Base-by-base conservation (phyloP, 2,329 filamentous ascomycete species). In the Diaporthe helianthi region DNA sequence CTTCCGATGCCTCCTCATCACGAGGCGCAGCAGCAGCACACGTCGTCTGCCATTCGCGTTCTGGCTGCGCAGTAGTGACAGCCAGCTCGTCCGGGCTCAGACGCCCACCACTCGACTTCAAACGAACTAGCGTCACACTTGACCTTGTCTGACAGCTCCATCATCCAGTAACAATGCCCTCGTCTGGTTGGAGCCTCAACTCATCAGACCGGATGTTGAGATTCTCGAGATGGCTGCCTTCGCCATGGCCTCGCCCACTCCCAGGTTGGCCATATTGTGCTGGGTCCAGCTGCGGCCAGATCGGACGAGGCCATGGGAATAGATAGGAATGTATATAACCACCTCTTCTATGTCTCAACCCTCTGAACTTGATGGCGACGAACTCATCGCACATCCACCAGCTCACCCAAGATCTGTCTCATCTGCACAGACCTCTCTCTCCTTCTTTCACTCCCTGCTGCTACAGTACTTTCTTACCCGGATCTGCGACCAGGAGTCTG, bases 401-500 rank as follows among this genome's bases (percentile, higher is more conserved):
- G 44, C n/a, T n/a, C 44, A 49, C 58, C 36, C 29, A 49, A 49
- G 13, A 63, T 6, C 17, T 63, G 19, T 1, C 5, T 36, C 26
- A 63, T 10, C 31, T 49, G 58, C 58, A 63, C 58, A 63, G 58
- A 63, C 55, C 47, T 68, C 38, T 54, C n/a, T 15, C 17, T 38
- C 36, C 7, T 44, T 65, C 41, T 44, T 36, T 26, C 52, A 38
- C 41, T 54, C 44, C 47, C 24, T 65, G n/a, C 26, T 54, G 13
- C 36, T 38, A 17, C 31, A n/a, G n/a, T 10, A 29, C 44, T 55
- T 64, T 52, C 36, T 41, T 41, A 47, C 51, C 67, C 67, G 41
- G 67, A 69, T 69, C 61, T 65, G 67, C 67, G 67, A 65, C 67
- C 60, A 69, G 67, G 67, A 65, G 67, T 69, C 67, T 55, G 67